These are phyloP conservation scores for Sungouiozyma intestinalis DNA, from an alignment of 805 yeast species.

Conservation along the genomic window DNA sequence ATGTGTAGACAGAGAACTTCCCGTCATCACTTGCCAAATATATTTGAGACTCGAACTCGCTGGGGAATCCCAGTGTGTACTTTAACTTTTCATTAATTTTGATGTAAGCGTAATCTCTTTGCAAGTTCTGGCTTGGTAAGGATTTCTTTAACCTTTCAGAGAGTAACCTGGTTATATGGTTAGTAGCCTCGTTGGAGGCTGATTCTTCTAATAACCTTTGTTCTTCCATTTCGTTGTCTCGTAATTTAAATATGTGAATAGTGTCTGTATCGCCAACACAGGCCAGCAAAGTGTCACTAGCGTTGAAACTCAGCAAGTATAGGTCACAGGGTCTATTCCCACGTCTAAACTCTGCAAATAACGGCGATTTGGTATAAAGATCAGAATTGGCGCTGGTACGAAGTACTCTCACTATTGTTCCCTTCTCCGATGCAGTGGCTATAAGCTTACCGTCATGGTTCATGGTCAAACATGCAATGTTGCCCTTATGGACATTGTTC, in stretches of 20 bases:
- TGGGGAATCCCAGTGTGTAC: constrained; percentile 24
- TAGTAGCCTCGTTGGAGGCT: constrained; percentile 8
- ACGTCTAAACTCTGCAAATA: constrained; percentile 49
- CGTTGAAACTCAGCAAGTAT: constrained; percentile 56
- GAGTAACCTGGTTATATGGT: constrained; percentile 17
- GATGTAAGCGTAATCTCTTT: constrained; percentile 24
- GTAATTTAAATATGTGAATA: constrained; percentile 72
- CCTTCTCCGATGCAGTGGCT: constrained; percentile 62
- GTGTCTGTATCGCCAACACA: constrained; percentile 82
- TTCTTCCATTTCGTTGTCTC: constrained; percentile 27
- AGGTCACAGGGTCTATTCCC: constrained; percentile 69
- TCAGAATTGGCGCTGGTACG: constrained; percentile 40
- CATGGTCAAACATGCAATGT: constrained; percentile 30
- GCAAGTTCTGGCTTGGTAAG: constrained; percentile 22
- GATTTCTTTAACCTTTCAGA: constrained; percentile 21
- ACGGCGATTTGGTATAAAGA: constrained; percentile 11
- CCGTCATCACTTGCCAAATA: constrained; percentile 25
- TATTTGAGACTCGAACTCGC: constrained; percentile 22
- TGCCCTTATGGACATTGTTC: constrained; percentile 24
- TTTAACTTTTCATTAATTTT: constrained; percentile 13
- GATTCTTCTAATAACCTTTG: constrained; percentile 6
- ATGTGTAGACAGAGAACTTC: constrained; percentile 15
- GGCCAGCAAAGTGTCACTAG: constrained; percentile 52
- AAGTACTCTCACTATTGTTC: constrained; percentile 60
- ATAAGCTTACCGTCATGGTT: constrained; percentile 48